Conservation (phyloP, 2,329 filamentous ascomycete species). For the Calonectria leucothoes region DNA sequence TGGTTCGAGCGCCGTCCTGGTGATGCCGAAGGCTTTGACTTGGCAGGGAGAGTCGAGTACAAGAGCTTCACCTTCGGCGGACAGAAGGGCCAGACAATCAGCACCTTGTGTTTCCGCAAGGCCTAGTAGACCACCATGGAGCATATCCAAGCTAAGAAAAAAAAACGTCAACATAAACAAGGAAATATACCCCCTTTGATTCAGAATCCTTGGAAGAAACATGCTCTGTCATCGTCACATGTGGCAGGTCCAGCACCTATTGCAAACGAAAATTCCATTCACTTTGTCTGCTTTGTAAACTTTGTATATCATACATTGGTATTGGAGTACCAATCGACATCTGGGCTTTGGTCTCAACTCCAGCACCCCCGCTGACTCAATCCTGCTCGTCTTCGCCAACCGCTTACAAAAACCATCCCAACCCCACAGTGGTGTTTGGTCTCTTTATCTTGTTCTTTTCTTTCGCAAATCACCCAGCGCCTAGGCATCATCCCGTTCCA, state of each 20-base stretch:
- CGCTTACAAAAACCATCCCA: background rate
- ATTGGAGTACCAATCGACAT: slow-evolving; percentile 31
- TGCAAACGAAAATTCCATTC: slow-evolving; percentile 36
- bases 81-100: slow-evolving; percentile 87
- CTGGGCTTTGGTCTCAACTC: slow-evolving; percentile 19
- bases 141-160: background rate
- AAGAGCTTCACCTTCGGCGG: slow-evolving; percentile 91
- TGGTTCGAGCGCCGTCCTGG: slow-evolving; percentile 74
- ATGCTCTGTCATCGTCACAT: background rate
- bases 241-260: slow-evolving; percentile 28
- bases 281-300: slow-evolving; percentile 34
- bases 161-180: background rate
- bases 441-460: slow-evolving; percentile 15
- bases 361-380: slow-evolving; percentile 17
- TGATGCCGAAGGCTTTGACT: slow-evolving; percentile 60
- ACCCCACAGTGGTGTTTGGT: slow-evolving; percentile 12
- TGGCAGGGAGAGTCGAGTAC: slow-evolving; percentile 80
- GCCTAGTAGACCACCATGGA: slow-evolving; percentile 16
- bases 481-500: slow-evolving; percentile 8
- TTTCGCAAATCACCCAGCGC: slow-evolving; percentile 5
- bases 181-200: slow-evolving; percentile 25
- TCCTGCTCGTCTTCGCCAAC: slow-evolving; percentile 18
- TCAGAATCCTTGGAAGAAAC: background rate
- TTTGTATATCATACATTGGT: slow-evolving; percentile 42
- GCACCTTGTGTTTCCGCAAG: slow-evolving; percentile 82